Base-by-base conservation (phyloP, 208 protist genomes). In the Trypanosoma mega region DNA sequence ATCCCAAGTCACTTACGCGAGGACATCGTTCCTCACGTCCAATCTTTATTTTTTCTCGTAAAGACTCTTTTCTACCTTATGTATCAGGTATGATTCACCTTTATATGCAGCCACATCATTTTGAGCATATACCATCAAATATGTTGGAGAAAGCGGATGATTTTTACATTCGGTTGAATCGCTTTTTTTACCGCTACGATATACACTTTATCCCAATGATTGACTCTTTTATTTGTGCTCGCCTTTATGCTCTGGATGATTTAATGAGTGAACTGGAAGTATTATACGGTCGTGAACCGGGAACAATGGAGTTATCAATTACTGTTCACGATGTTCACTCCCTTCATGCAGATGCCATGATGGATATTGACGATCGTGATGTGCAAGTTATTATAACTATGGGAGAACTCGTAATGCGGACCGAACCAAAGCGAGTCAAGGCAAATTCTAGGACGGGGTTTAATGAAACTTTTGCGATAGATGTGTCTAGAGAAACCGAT, bases 101-200 rank as follows among this genome's bases (percentile, higher is more conserved):
- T 34, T 62, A 71, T 23, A n/a, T 87, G 47, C 55, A 74, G 20
- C 76, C 87, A 6, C 18, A 76, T 23, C 64, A 79, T 45, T 94
- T 92, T 53, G 84, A 82, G 48, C 33, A 67, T 20, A 71, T 66
- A 7, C 72, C 77, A 6, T 14, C 63, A n/a, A 66, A 83, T 12
- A 2, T 57, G 18, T 72, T 60, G 14, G 67, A 69, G 29, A 43
- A 67, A 36, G 62, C 87, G 6, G 85, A 94, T 54, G 48, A 57
- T 39, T 81, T 85, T 63, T 86, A 90, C 74, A 70, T 82, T 18
- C 82, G 88, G 2, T 71, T 94, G 14, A 76, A 66, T 61, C 50
- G 68, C 37, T 94, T 91, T 61, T 90, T 92, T 44, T 73, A 74
- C 34, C 74, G 82, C 7, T 94, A 94, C 69, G 85, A 94, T 52